Percentiles rank a stretch among this genome's conserved stretches.
Conservation (phyloP, 176 grass and related monocot species). For the Neostapfia colusana region DNA sequence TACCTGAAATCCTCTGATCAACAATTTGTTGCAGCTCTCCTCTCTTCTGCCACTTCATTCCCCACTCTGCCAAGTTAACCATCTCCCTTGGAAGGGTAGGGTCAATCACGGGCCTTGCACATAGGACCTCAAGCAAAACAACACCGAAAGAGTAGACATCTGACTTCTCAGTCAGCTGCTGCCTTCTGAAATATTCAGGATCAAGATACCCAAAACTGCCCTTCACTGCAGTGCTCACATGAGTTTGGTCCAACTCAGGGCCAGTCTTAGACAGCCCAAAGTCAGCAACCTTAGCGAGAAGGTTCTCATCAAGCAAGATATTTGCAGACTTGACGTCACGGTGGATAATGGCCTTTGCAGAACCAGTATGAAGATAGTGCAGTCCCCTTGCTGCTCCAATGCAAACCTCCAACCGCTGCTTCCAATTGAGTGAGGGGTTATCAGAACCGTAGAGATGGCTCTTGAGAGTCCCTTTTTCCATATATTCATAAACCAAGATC, state of each 20-base stretch:
- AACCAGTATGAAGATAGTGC: conserved; percentile 92
- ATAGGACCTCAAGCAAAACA: conserved; percentile 88
- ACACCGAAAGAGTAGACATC: conserved; percentile 95
- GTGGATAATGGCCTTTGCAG: conserved; percentile 80
- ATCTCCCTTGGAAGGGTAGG: conserved; percentile 76
- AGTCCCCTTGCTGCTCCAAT: conserved; percentile 93
- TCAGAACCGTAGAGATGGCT: conserved; percentile 86
- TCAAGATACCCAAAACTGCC: conserved; percentile 97
- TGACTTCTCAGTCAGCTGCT: conserved; percentile 85
- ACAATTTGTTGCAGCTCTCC: conserved; percentile 76
- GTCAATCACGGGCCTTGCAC: conserved; percentile 87
- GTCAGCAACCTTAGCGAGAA: conserved; percentile 80
- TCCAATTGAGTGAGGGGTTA: conserved; percentile 70
- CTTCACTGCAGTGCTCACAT: conserved; percentile 95
- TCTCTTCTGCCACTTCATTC: conserved; percentile 83
- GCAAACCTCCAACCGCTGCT: conserved; percentile 84
- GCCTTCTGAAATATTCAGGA: conserved; percentile 81
- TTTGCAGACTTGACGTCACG: conserved; percentile 97
- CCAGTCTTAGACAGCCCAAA: conserved; percentile 96
- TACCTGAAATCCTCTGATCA: conserved; percentile 56
- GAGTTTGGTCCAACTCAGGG: conserved; percentile 82
- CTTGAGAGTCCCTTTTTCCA: conserved; percentile 90
- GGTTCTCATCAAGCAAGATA: conserved; percentile 89
- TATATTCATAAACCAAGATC: conserved; percentile 96
- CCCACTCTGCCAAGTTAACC: conserved; percentile 91